Evolutionary conservation across 495 filamentous ascomycete species (phyloP), one percentile per base, ranked within the genome.

Genomic region (Chaetomium fimeti): DNA sequence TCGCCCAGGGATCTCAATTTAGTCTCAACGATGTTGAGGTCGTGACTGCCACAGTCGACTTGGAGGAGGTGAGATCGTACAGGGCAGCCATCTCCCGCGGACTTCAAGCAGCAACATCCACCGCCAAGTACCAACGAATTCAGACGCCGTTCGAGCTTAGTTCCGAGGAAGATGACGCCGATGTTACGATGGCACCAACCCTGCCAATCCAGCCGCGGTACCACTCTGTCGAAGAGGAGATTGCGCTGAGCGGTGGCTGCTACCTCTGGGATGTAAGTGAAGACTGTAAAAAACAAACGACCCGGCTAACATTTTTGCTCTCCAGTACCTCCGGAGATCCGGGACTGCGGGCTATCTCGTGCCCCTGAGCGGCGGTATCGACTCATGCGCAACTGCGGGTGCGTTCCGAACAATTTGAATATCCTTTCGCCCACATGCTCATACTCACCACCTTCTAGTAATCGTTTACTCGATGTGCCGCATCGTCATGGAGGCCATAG

Each of bases 11-110:
- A 28, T 83, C 83, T 3, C 90, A 91, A 70, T 95, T 93, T 75
- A 86, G 81, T 8, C 74, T 96, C 18, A 83, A 86, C 28, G 91
- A 94, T 63, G 89, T 94, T n/a, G 91, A 95, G 69, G 90, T 96
- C 15, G 76, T 91, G 40, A 90, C 87, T 3, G 91, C 92, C 9
- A 91, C 89, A 3, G 81, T 93, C 4, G 91, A 95, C 63, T 81
- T 96, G 4, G 90, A 93, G 70, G 87, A 91, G 62, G 89, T 93
- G 5, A 72, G 88, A 20, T 73, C 76, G 2, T 84, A 77, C 62
- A 77, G 89, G 2, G 81, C 72, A 25, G 66, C 79, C 3, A 78
- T 82, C 29, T 82, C 78, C 13, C 76, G 89, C 63, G 83, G 81
- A 12, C 61, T 86, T 36, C 88, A 91, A 72, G 85, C 87, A 3